Base-by-base conservation (phyloP, 805 yeast genomes). In the Candida awuae region DNA sequence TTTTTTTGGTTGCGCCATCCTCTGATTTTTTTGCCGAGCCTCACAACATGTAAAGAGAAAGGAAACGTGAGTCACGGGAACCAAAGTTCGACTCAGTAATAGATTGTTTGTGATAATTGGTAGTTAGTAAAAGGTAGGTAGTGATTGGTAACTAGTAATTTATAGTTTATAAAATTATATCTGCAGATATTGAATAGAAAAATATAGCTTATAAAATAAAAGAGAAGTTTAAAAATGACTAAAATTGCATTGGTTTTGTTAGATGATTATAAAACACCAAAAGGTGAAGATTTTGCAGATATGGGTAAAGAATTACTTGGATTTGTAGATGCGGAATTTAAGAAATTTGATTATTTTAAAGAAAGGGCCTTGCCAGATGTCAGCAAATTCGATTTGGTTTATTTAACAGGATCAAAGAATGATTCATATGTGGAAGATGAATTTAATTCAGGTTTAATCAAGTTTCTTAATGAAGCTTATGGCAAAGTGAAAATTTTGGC, bases 271-370 rank as follows among this genome's bases (percentile, higher is more conserved):
- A 13, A 6, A 6, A 29, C 31, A 4, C 13, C 23, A 4, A 17
- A 48, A n/a, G 65, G 49, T 49, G 80, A 80, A 1, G 75, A 72
- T 51, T 75, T 70, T 51, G 80, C 75, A 2, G 76, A 73, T 43
- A 67, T 67, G 46, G 63, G 69, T 19, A 46, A 47, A 1, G 50
- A 49, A 6, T 51, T 72, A 18, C 18, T 40, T 4, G 13, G 16
- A 16, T 19, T 9, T 15, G 12, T 33, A 16, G 4, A 18, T 8
- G 10, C 16, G 8, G 51, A 50, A 6, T 52, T 56, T 35, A 56
- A 49, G 12, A 65, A 63, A 41, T 73, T 63, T 45, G 63, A 66
- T 43, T 66, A 68, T 6, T 58, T 60, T 32, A 48, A 50, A 4
- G 36, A 50, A 12, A 34, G 36, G 20, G 50, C 47, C 44, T 46